phyloP scores from a whole-genome alignment of 1,139 yeast genomes.

The Scheffersomyces lignicola region DNA sequence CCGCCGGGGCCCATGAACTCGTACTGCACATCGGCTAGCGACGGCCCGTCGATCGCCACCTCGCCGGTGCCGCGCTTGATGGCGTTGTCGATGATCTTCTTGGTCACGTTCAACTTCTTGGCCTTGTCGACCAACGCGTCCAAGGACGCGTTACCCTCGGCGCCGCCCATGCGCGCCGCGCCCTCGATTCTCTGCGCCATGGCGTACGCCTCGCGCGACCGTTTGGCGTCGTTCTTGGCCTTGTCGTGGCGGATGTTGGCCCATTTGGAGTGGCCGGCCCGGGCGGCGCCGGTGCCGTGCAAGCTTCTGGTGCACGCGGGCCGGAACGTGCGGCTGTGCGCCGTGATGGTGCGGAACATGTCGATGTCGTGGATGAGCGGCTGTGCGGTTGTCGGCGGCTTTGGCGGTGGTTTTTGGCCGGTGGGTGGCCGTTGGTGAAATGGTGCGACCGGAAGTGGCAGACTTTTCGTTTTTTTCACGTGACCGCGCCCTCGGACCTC shows the following conservation, averaged over 20 bases:
- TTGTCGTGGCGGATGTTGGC: slow-evolving; percentile 91
- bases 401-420: too few species aligned
- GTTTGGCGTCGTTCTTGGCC: slow-evolving; percentile 85
- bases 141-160: slow-evolving; percentile 68
- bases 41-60: slow-evolving; percentile 31
- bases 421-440: too few species aligned
- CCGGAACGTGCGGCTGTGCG: too few species aligned
- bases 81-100: slow-evolving; percentile 83
- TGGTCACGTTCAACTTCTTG: slow-evolving; percentile 72
- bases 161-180: slow-evolving; percentile 60
- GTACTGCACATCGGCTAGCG: slow-evolving; percentile 51
- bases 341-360: too few species aligned
- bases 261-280: slow-evolving; percentile 92
- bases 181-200: slow-evolving; percentile 72
- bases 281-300: not conserved
- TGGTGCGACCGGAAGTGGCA: too few species aligned
- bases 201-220: slow-evolving; percentile 68
- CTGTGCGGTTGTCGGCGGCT: too few species aligned
- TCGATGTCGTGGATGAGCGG: too few species aligned
- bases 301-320: not conserved
- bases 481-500: too few species aligned
- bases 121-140: slow-evolving; percentile 80
- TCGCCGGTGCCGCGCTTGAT: slow-evolving; percentile 79
- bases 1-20: slow-evolving; percentile 96
- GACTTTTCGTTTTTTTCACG: too few species aligned